Base-by-base conservation (phyloP, 495 filamentous ascomycete genomes). In the Penicillium salamii region DNA sequence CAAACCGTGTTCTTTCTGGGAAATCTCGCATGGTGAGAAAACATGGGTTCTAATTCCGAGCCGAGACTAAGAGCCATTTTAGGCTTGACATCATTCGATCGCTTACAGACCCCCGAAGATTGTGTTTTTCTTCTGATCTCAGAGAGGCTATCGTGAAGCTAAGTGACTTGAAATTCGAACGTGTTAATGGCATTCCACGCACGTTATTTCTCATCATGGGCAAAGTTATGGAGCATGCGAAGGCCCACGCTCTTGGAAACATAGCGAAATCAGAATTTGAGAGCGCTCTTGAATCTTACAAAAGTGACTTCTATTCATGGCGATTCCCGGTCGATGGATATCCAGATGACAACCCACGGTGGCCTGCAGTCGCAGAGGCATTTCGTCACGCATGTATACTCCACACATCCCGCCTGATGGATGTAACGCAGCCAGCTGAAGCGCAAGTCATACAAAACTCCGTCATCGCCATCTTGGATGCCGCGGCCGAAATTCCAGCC, bases 41-140 rank as follows among this genome's bases (percentile, higher is more conserved):
- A 17, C 12, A 1, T 21, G 4, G 7, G 28, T 31, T 20, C 9
- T 15, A 20, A 18, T 15, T 6, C 13, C 4, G 9, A 28, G 2
- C n/a, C 24, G 26, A 50, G 13, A 49, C 40, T 11, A 7, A 31
- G 19, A 18, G 15, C 33, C 5, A 13, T 17, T 20, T 3, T 3
- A 68, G 65, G 69, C 52, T 72, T 11, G 69, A 72, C 53, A 69
- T 72, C 7, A 67, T 72, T 28, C 65, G 69, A 6, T 60, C 65
- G 17, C 66, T 72, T 47, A 53, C 69, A 15, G 57, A 57, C 3
- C 55, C 69, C 0, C 59, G 59, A 28, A 45, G 61, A 37, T 49
- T 72, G 5, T 72, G 65, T 42, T 72, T 72, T 33, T 55, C 67
- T 0, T 62, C 63, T 19, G 54, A 67, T 2, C 59, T 72, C 21